Percentiles rank a stretch among this genome's conserved stretches.
These are phyloP conservation scores for Gossypium lobatum DNA, from an alignment of 441 rosid species.

Conservation along the genomic window DNA sequence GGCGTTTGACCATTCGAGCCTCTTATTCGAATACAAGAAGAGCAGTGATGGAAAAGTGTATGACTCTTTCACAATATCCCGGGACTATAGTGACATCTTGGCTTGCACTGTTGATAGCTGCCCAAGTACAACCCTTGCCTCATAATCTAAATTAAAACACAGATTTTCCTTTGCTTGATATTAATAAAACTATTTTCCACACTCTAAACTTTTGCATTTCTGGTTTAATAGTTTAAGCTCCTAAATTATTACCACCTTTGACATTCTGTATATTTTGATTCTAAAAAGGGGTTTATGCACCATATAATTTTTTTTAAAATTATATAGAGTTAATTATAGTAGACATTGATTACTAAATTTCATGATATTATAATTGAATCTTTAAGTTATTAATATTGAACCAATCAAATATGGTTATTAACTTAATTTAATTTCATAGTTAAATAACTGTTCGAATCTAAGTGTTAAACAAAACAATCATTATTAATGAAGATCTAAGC, in stretches of 20 bases:
- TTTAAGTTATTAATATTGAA: no score
- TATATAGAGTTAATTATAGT: no score
- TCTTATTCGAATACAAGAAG: conserved; percentile 75
- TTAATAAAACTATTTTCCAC: background rate
- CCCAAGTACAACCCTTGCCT: conserved; percentile 53
- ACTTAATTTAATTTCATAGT: no score
- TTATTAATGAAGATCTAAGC: no score
- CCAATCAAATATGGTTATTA: no score
- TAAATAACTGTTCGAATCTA: no score
- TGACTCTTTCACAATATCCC: conserved; percentile 61
- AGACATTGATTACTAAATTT: no score
- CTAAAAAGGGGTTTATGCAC: background rate
- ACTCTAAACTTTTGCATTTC: background rate
- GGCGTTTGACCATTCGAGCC: conserved; percentile 52
- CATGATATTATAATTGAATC: no score
- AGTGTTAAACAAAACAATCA: no score
- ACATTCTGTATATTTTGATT: background rate
- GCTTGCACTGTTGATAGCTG: conserved; percentile 69
- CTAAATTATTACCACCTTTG: background rate
- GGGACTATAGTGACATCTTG: conserved; percentile 61
- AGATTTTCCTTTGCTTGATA: background rate
- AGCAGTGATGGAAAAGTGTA: conserved; percentile 72
- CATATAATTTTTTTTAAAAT: no score
- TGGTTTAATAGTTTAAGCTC: background rate
- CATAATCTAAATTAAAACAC: conserved; percentile 8